Conservation (phyloP, 805 yeast species). For the Metschnikowia vanudenii region DNA sequence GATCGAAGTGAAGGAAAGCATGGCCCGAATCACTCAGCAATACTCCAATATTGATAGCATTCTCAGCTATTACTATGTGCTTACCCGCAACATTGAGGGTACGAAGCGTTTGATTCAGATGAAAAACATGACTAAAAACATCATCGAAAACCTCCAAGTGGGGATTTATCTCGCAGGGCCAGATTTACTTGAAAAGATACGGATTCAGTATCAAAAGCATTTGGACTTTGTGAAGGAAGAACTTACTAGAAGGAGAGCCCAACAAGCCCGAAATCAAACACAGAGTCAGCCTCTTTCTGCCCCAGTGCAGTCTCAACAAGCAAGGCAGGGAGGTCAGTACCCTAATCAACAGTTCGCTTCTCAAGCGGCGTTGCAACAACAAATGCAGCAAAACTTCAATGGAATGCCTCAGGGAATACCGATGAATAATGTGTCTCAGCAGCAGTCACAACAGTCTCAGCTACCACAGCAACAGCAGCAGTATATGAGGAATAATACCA, state of each 20-base stretch:
- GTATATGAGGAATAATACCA: conserved; percentile 6
- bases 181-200: conserved; percentile 66
- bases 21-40: conserved; percentile 55
- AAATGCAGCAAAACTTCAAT: conserved; percentile 11
- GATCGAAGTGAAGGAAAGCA: conserved; percentile 53
- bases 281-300: conserved; percentile 9
- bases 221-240: conserved; percentile 73
- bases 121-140: conserved; percentile 74
- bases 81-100: conserved; percentile 73
- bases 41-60: conserved; percentile 70
- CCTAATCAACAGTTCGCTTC: conserved; percentile 8
- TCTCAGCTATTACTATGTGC: conserved; percentile 72
- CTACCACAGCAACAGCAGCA: conserved; percentile 12
- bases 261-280: conserved; percentile 23
- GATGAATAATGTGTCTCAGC: conserved; percentile 3
- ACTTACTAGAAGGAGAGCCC: conserved; percentile 39
- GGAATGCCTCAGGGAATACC: conserved; percentile 6
- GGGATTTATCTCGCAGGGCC: conserved; percentile 71
- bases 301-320: conserved; percentile 7
- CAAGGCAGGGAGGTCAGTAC: conserved; percentile 5
- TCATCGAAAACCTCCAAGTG: conserved; percentile 64
- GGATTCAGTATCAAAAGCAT: conserved; percentile 70
- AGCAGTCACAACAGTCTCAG: conserved; percentile 9
- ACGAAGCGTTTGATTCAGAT: conserved; percentile 75
- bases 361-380: conserved; percentile 11